phyloP scores from a whole-genome alignment of 2,329 filamentous ascomycete species.

The Pestalotiopsis sp. region DNA sequence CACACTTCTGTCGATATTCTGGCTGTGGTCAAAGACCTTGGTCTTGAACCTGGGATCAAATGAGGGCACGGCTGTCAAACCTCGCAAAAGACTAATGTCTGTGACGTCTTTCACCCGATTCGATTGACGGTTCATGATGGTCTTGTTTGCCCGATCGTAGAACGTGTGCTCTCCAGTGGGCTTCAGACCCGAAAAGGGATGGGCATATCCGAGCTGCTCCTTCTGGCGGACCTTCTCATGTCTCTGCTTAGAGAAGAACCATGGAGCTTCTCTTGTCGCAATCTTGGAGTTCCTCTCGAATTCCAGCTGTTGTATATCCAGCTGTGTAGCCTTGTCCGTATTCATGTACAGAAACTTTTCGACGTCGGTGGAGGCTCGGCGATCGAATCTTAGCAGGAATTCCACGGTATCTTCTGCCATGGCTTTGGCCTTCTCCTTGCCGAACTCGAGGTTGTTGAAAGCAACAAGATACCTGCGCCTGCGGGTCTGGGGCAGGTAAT shows the following conservation, averaged over 20 bases:
- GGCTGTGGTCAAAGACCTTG: conserved; percentile 65
- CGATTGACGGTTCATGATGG: conserved; percentile 47
- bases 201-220: conserved; percentile 52
- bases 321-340: conserved; percentile 56
- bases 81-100: conserved; percentile 62
- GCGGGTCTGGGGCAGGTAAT: conserved; percentile 73
- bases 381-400: conserved; percentile 39
- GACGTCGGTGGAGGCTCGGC: conserved; percentile 63
- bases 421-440: neutral
- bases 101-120: conserved; percentile 67
- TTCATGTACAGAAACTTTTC: conserved; percentile 62
- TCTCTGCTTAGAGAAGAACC: conserved; percentile 59
- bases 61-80: conserved; percentile 27
- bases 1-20: conserved; percentile 68
- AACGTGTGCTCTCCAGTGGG: conserved; percentile 47
- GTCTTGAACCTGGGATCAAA: conserved; percentile 55
- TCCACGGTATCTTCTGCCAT: neutral
- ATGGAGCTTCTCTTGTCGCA: conserved; percentile 41
- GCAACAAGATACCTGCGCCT: conserved; percentile 62
- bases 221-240: conserved; percentile 58
- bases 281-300: conserved; percentile 29
- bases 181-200: conserved; percentile 63
- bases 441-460: conserved; percentile 44
- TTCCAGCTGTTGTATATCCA: conserved; percentile 51
- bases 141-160: conserved; percentile 29